Conservation (phyloP, 139 green algal species). For the Chlamydomonas applanata region DNA sequence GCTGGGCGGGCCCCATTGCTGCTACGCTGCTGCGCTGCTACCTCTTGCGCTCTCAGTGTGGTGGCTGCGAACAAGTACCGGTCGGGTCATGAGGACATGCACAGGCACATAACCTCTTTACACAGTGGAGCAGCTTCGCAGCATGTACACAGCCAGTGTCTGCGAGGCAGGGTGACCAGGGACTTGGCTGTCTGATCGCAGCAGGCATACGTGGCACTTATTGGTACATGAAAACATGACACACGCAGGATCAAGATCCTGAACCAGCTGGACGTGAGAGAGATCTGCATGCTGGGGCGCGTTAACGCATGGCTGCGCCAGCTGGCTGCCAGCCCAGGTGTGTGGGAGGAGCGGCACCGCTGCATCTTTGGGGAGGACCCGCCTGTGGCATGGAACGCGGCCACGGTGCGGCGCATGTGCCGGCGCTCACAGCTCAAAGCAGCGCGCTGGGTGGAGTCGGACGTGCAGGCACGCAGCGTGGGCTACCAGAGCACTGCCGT, state of each 20-base stretch:
- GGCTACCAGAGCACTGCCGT: conserved; percentile 30
- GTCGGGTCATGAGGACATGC: too few relatives aligned
- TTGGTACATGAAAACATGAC: too few relatives aligned
- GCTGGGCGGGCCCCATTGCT: too few relatives aligned
- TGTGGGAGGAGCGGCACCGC: conserved; percentile 26
- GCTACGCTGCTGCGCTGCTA: too few relatives aligned
- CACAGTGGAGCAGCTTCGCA: too few relatives aligned
- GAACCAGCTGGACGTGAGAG: conserved; percentile 32
- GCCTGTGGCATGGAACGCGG: not conserved
- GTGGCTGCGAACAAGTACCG: too few relatives aligned
- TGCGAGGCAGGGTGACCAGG: too few relatives aligned
- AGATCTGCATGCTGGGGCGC: conserved; percentile 38
- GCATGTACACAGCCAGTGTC: too few relatives aligned
- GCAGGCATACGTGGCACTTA: too few relatives aligned
- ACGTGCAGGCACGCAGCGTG: not conserved
- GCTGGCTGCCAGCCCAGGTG: conserved; percentile 1
- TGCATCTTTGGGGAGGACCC: not conserved
- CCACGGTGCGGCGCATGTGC: conserved; percentile 1
- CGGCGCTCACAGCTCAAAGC: not conserved
- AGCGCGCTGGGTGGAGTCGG: conserved; percentile 6
- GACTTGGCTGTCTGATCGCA: too few relatives aligned
- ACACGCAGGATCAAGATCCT: conserved; percentile 26
- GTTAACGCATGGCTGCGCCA: conserved; percentile 29
- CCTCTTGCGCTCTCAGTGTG: too few relatives aligned
- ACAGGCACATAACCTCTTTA: too few relatives aligned